Evolutionary conservation across 2,329 filamentous ascomycete species (phyloP).

Genomic region (Epichloe coenophiala): DNA sequence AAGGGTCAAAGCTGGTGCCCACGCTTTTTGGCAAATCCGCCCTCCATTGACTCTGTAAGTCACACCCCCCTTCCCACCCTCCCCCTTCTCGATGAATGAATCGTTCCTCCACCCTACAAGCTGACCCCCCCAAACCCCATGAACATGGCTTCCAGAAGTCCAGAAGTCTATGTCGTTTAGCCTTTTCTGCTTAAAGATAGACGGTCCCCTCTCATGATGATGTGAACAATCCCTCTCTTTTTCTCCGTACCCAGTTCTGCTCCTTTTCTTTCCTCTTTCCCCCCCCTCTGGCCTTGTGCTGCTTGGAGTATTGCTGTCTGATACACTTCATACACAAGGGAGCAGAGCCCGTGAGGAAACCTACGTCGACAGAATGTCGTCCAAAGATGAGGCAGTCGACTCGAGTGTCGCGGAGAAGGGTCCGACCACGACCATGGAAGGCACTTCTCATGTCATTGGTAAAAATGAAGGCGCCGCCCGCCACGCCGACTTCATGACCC

Average conservation of each 20-base stretch:
- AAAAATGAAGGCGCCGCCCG: slow-evolving; percentile 8
- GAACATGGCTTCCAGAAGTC: slow-evolving; percentile 6
- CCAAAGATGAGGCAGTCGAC: slow-evolving; percentile 8
- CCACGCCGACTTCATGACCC: slow-evolving; percentile 20
- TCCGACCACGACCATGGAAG: slow-evolving; percentile 5
- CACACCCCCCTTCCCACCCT: not conserved
- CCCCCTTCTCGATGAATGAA: not conserved
- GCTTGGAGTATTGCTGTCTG: not conserved
- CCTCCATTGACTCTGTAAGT: not conserved
- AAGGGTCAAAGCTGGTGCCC: not conserved
- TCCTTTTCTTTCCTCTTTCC: not conserved
- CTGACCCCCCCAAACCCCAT: not conserved
- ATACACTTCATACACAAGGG: not conserved
- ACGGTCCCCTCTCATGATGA: not conserved
- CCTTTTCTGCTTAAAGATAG: not conserved
- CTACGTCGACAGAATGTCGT: slow-evolving; percentile 8
- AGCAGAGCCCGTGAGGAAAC: not conserved
- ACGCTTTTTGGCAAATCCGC: not conserved
- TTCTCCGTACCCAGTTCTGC: not conserved
- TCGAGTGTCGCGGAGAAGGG: slow-evolving; percentile 11
- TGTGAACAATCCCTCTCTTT: not conserved
- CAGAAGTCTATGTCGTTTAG: not conserved
- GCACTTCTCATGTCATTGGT: slow-evolving; percentile 8
- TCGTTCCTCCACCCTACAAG: not conserved
- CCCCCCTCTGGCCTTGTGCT: not conserved